Conservation (phyloP, 495 filamentous ascomycete species). For the Lepidopterella palustris region DNA sequence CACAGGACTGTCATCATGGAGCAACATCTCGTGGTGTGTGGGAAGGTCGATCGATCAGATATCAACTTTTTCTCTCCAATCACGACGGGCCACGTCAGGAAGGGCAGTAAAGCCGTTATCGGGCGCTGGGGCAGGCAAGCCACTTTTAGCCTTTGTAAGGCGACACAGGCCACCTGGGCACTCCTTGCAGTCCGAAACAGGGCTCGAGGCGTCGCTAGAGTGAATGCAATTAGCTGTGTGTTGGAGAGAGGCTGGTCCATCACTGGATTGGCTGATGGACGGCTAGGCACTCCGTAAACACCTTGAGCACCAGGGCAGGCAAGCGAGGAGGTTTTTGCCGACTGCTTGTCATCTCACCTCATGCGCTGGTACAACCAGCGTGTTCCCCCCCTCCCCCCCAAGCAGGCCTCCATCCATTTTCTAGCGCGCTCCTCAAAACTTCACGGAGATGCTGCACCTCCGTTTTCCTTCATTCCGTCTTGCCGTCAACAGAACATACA, state of each 20-base stretch:
- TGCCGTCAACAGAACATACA: background rate
- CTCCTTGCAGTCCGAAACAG: conserved; percentile 26
- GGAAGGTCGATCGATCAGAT: conserved; percentile 20
- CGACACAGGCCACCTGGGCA: conserved; percentile 27
- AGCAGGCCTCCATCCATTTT: conserved; percentile 6
- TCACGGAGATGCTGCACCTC: background rate
- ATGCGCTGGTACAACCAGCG: conserved; percentile 9
- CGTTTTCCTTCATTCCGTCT: background rate
- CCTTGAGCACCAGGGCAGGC: too few relatives aligned
- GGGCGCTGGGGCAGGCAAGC: conserved; percentile 13
- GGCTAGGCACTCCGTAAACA: too few relatives aligned
- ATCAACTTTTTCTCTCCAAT: conserved; percentile 16
- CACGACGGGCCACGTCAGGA: conserved; percentile 25
- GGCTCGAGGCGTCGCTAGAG: background rate
- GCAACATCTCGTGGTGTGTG: conserved; percentile 2
- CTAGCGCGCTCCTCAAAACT: conserved; percentile 10
- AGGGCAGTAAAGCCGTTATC: conserved; percentile 26
- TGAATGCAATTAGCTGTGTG: conserved; percentile 9
- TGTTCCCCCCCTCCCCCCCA: background rate
- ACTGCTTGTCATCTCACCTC: conserved; percentile 22
- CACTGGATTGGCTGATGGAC: conserved; percentile 3
- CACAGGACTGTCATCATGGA: too few relatives aligned
- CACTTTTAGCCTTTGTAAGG: conserved; percentile 20
- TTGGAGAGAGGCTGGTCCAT: background rate
- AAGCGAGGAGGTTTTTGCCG: background rate